These are phyloP conservation scores for Cladosporium sp. DNA, from an alignment of 2,329 filamentous ascomycete species.

Conservation along the genomic window DNA sequence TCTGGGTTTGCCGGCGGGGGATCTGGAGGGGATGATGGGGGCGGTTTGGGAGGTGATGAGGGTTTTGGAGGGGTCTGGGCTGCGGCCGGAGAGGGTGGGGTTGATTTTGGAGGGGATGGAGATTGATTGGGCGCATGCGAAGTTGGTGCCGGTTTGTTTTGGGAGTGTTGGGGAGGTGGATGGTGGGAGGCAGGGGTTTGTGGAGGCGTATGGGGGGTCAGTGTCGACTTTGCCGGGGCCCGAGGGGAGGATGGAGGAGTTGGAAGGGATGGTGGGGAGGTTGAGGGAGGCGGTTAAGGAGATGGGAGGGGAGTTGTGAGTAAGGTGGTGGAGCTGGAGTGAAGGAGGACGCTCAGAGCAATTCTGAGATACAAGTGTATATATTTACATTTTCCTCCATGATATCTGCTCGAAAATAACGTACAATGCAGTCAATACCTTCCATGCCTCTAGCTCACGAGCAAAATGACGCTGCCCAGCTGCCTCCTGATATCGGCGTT, in stretches of 20 bases:
- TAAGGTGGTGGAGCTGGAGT: neutral
- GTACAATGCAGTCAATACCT: neutral
- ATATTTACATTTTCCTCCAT: neutral
- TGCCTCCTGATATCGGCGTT: conserved; percentile 84
- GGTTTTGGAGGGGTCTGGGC: neutral
- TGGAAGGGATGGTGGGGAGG: conserved; percentile 11
- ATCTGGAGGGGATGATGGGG: neutral
- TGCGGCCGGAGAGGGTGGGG: neutral
- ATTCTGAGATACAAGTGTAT: neutral
- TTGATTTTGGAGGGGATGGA: conserved; percentile 12
- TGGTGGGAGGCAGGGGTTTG: neutral
- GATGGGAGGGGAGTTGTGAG: neutral
- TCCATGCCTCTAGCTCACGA: conserved; percentile 49
- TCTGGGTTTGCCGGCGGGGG: neutral
- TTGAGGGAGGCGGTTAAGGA: neutral
- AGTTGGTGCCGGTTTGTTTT: neutral
- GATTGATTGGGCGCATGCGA: conserved; percentile 7
- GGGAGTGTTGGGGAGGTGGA: neutral
- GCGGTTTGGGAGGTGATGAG: conserved; percentile 3
- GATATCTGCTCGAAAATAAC: neutral
- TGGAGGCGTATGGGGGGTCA: neutral
- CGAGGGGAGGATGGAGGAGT: conserved; percentile 5
- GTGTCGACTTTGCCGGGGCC: conserved; percentile 4
- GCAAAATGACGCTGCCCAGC: conserved; percentile 75
- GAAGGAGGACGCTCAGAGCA: neutral